Percentiles rank a stretch among this genome's conserved stretches.
These are phyloP conservation scores for Stagonosporopsis cucurbitacearum DNA, from an alignment of 2,329 filamentous ascomycete genomes.

Conservation along the genomic window DNA sequence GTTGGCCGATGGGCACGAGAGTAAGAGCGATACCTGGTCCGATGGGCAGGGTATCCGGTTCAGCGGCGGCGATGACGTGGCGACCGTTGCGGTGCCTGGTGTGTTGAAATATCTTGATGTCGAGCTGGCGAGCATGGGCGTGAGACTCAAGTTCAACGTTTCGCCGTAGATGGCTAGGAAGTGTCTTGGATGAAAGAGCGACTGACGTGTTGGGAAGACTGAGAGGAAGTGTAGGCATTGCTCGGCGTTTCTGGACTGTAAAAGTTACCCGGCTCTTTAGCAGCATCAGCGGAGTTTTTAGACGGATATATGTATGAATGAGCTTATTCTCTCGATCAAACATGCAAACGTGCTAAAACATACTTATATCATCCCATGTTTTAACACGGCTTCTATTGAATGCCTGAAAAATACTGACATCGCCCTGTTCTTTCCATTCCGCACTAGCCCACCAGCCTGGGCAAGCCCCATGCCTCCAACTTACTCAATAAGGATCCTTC, in stretches of 20 bases:
- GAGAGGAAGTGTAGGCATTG: conserved; percentile 16
- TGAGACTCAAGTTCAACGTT: conserved; percentile 91
- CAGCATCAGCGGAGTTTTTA: conserved; percentile 19
- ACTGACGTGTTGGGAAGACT: not conserved
- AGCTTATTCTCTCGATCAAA: not conserved
- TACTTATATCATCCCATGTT: no score
- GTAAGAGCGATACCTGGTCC: conserved; percentile 81
- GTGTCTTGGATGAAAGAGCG: not conserved
- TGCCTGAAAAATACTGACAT: no score
- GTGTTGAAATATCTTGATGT: conserved; percentile 94
- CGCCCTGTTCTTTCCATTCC: no score
- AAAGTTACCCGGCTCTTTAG: conserved; percentile 18
- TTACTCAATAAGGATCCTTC: conserved; percentile 29
- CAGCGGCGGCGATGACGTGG: conserved; percentile 88
- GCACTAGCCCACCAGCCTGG: not conserved
- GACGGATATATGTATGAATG: not conserved
- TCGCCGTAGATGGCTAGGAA: conserved; percentile 47
- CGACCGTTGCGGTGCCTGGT: conserved; percentile 88
- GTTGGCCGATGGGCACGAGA: conserved; percentile 53
- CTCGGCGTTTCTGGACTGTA: conserved; percentile 20
- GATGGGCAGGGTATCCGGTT: conserved; percentile 85
- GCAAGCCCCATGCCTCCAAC: not conserved
- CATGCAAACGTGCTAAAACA: not conserved
- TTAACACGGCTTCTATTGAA: no score
- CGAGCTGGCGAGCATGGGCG: conserved; percentile 94